Base-by-base conservation (phyloP, 2,329 filamentous ascomycete genomes). In the Phyllosticta capitalensis region DNA sequence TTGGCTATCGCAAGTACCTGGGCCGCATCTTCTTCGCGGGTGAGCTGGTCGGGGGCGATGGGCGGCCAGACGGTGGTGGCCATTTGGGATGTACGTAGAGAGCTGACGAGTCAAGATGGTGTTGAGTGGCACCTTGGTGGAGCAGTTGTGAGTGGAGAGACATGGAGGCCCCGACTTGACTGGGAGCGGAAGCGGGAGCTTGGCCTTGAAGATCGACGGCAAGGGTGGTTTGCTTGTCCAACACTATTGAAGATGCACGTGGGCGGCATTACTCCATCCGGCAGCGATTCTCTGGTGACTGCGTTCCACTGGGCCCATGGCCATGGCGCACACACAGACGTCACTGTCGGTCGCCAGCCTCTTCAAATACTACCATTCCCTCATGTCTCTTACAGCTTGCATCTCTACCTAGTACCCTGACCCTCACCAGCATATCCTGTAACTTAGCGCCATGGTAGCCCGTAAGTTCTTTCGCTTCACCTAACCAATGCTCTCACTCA, bases 41-140 rank as follows among this genome's bases (percentile, higher is more conserved):
- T 72, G 58, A 85, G 74, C 63, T 78, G 72, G 55, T 77, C 75
- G 30, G 76, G 71, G 20, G 79, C 71, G 48, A 84, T 76, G 57
- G 81, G 78, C 61, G 83, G 83, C 75, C 83, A 86, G 57, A 83
- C 77, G 69, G 81, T 79, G 51, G 83, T 82, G 19, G 83, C 82
- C 83, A 86, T 86, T 3, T 22, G 21, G 56, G 21, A 33, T 49
- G 26, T 7, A 3, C 26, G 55, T 38, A 56, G n/a, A n/a, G 20
- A 7, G 20, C 14, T 26, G 28, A 38, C 26, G 26, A 45, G 19
- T 21, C 28, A n/a, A 26, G 50, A 21, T 33, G 52, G 52, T 20
- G 51, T 52, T 21, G 45, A 19, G 21, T 20, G 49, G 52, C 53
- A 24, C 30, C 21, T 57, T 49, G 55, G 55, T 52, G 55, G 17